Base-by-base conservation (phyloP, 257 asterid species). In the Fraxinus cuspidata region DNA sequence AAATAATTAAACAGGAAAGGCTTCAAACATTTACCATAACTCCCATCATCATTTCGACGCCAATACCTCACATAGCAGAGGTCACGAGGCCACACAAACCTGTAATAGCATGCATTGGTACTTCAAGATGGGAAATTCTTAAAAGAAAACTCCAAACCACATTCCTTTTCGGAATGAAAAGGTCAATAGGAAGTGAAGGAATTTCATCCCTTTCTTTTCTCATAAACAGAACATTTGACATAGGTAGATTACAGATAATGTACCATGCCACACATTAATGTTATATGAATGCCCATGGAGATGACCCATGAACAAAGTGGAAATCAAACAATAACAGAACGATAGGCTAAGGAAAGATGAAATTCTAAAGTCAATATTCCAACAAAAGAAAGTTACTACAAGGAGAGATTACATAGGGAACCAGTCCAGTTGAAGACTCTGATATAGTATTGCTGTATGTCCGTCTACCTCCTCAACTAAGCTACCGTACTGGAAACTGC, bases 1-100 rank as follows among this genome's bases (percentile, higher is more conserved):
- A 29, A 34, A 66, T 56, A 70, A 88, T 67, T 69, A 65, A 76
- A 53, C 63, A 32, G 78, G 77, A 34, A 79, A 47, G 73, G 80
- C 77, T 72, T 77, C 81, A 72, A 66, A 70, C 37, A 68, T 72
- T 86, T 89, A 94, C 99, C 99, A 84, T 94, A 94, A 84, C 99
- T 94, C 19, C 99, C 99, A 77, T 94, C 99, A 88, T 94, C 99
- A 86, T 92, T 94, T 72, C 99, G 91, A 75, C 97, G 99, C 99
- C 99, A 94, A 74, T 94, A 94, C 72, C 99, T 94, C 70, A 94
- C 96, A 82, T 94, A 94, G 88, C 99, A 94, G 79, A 94, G 92
- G 80, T 94, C 99, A 78, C 99, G 97, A 51, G 99, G 97, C 99
- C 99, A 94, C 37, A 92, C 89, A 76, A 94, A 82, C 90, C 99